Base-by-base conservation (phyloP, 306 rosid genomes). In the Casuarina cunninghamiana region DNA sequence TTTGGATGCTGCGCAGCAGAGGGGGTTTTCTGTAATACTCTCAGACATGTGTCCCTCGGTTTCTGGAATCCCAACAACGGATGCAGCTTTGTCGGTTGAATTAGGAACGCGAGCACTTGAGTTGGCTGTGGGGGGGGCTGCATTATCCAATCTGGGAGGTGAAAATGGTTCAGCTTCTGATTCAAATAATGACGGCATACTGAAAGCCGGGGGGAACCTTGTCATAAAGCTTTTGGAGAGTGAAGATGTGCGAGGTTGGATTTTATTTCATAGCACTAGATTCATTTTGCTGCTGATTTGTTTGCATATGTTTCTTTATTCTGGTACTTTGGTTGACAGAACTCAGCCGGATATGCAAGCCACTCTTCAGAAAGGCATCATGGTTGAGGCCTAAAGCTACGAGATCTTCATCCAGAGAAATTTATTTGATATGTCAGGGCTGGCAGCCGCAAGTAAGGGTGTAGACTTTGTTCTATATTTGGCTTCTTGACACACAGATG, bases 371-470 rank as follows among this genome's bases (percentile, higher is more conserved):
- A 78, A 95, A 93, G 82, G 79, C 93, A 3, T 83, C 91, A 9
- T 90, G 89, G 97, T 80, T 95, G 90, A 91, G 99, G 80, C 97
- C 99, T 74, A 95, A 93, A 86, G 99, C 97, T 1, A 95, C 99
- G 60, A 88, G 97, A 72, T 83, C 97, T 73, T 88, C 97, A 0
- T 95, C 99, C 17, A 89, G 96, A 81, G 99, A 91, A 90, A 92
- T 93, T 54, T 93, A 95, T 86, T 83, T 95, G 83, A 93, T 93
- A 76, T 91, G 98, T 84, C 97, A 91, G 80, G 88, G 89, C 57
- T 88, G 91, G 67, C 83, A 86, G 84, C 78, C 83, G 42, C 71
- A 79, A 54, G 74, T 81, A 15, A 86, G 81, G 75, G 43, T 21
- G 46, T 85, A 83, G 76, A 57, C 62, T 73, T 79, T 63, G 17